Base-by-base conservation (phyloP, 2,329 filamentous ascomycete genomes). In the Fusarium sp. region DNA sequence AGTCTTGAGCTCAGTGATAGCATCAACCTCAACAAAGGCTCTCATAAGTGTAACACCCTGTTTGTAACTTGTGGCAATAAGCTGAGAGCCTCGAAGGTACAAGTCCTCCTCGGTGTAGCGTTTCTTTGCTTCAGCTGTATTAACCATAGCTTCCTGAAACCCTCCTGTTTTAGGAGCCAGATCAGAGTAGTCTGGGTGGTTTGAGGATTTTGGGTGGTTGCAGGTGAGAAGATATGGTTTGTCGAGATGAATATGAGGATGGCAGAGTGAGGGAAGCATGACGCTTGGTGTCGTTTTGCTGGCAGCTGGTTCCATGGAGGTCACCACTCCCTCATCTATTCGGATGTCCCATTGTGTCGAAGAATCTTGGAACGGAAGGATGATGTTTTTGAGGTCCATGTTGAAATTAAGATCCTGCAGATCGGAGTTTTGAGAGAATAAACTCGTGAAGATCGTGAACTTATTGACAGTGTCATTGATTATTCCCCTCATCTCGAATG, bases 111-210 rank as follows among this genome's bases (percentile, higher is more conserved):
- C 5, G 2, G 59, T 69, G 28, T 69, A 69, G 3, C 67, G 65
- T 21, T 70, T 69, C 40, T 69, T 69, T 49, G 65, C 67, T 44
- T 70, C 52, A 0, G 65, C 43, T 28, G 67, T 69, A 16, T 69
- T 69, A 8, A 21, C 13, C 16, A 69, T 16, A 1, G 67, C 67
- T 35, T 69, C 67, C 4, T 28, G 30, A 11, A 69, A 69, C 4
- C 44, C 69, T 2, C 67, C 67, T 0, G 59, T 25, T 43, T 60
- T 44, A 0, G 67, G 65, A 2, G 16, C 16, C 0, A 69, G 28
- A 7, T 70, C 67, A 4, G 65, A 69, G 10, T 69, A 70, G 2
- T 69, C 50, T 8, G 67, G 65, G 0, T 65, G 40, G 0, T 16
- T 25, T 18, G 28, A 0, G 0, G 65, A 59, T 1, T 28, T 8